Conservation (phyloP, 2,329 filamentous ascomycete species). For the Drechslera avenae region DNA sequence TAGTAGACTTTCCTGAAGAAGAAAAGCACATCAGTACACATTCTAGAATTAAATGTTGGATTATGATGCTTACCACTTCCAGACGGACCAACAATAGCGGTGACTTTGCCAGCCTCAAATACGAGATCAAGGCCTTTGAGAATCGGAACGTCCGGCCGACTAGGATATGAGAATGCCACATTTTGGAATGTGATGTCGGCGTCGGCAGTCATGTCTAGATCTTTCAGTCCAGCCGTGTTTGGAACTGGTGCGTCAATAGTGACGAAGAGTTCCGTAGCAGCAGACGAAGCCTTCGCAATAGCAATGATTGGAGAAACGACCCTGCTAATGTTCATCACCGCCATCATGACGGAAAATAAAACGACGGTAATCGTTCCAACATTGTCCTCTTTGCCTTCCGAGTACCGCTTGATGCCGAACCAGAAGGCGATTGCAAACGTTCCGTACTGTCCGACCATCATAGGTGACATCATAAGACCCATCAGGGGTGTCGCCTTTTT, state of each 20-base stretch:
- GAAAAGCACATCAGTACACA: neutral
- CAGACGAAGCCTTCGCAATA: conserved; percentile 43
- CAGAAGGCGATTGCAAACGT: conserved; percentile 48
- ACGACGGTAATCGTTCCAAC: conserved; percentile 47
- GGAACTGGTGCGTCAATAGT: conserved; percentile 44
- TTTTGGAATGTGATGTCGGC: conserved; percentile 43
- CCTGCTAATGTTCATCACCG: conserved; percentile 41
- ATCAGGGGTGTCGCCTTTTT: conserved; percentile 38
- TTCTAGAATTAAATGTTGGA: neutral
- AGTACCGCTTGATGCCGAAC: conserved; percentile 47
- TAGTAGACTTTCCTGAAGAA: conserved; percentile 71
- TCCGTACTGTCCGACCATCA: conserved; percentile 45
- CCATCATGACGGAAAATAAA: conserved; percentile 48
- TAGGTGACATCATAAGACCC: conserved; percentile 43
- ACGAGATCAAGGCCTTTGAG: conserved; percentile 63
- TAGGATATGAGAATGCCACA: conserved; percentile 48
- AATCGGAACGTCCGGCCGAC: conserved; percentile 66
- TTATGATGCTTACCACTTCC: conserved; percentile 9
- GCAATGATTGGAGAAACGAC: conserved; percentile 40
- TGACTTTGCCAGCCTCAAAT: conserved; percentile 69
- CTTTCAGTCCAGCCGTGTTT: conserved; percentile 38
- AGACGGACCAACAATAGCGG: conserved; percentile 74
- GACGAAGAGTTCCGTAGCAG: conserved; percentile 44
- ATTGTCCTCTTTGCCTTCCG: conserved; percentile 34
- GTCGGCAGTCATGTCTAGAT: conserved; percentile 43